Percentiles rank a stretch among this genome's conserved stretches.
These are phyloP conservation scores for Isochrysis galbana DNA, from an alignment of 78 protist species.

Conservation along the genomic window DNA sequence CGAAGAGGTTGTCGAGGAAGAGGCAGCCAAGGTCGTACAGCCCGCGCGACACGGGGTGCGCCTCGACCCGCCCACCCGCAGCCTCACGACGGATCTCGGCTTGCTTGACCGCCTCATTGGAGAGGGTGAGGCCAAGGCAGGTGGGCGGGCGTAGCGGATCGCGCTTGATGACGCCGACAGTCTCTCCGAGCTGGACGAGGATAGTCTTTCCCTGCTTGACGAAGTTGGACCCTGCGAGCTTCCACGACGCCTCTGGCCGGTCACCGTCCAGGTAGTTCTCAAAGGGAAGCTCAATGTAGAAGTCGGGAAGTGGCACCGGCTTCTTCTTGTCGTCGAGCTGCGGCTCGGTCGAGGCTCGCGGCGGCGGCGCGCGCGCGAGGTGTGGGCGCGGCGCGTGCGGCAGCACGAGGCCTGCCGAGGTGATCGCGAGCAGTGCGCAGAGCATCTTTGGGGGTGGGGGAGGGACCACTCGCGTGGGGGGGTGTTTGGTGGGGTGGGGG, in stretches of 20 bases:
- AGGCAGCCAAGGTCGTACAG: background rate
- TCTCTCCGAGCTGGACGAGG: background rate
- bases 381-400: no score
- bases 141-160: background rate
- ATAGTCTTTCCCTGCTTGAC: background rate
- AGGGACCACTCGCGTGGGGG: no score
- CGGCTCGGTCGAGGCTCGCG: no score
- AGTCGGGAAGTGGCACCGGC: no score
- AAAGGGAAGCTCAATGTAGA: no score
- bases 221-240: background rate
- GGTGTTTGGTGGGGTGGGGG: no score
- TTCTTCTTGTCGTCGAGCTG: no score
- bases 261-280: background rate
- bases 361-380: no score
- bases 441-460: no score
- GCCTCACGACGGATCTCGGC: background rate
- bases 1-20: background rate
- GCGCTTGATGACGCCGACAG: background rate
- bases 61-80: background rate
- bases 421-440: no score
- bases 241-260: background rate
- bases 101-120: background rate
- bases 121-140: background rate
- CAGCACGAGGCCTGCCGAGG: no score
- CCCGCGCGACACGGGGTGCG: slow-evolving; percentile 12